Evolutionary conservation across 306 rosid species (phyloP).

Genomic region (Myrica gale): DNA sequence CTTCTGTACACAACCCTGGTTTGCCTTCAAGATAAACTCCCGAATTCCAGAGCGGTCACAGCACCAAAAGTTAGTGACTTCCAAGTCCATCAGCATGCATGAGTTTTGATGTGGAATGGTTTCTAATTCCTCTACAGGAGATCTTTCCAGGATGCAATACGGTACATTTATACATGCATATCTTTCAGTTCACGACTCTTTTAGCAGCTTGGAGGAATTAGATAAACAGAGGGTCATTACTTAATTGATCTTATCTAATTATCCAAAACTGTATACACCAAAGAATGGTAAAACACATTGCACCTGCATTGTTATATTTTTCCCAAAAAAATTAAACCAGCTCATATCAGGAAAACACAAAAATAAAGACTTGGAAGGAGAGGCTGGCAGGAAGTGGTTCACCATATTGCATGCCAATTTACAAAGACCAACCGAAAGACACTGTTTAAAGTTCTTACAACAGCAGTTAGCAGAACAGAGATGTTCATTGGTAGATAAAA

Average conservation of each 20-base stretch:
- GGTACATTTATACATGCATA: background rate
- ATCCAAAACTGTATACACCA: too few relatives aligned
- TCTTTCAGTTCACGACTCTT: background rate
- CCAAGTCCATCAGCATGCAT: background rate
- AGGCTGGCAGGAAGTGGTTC: slow-evolving; percentile 11
- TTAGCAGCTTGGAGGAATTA: background rate
- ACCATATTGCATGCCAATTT: slow-evolving; percentile 5
- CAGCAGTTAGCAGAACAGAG: background rate
- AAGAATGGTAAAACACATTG: too few relatives aligned
- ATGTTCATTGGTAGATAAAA: slow-evolving; percentile 13
- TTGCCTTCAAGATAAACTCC: background rate
- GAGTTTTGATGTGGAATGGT: background rate
- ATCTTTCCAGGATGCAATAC: background rate
- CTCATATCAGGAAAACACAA: background rate
- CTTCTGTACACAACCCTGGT: background rate
- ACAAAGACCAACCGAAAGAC: background rate
- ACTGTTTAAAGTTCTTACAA: background rate
- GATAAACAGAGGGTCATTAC: background rate
- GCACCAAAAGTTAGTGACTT: background rate
- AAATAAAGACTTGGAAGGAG: background rate
- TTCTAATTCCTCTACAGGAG: background rate
- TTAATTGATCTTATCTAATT: too few relatives aligned
- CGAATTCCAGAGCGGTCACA: background rate
- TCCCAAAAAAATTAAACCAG: background rate
- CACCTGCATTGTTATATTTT: too few relatives aligned